These are phyloP conservation scores for Lactarius deliciosus DNA, from an alignment of 768 basidiomycete species.

Conservation along the genomic window DNA sequence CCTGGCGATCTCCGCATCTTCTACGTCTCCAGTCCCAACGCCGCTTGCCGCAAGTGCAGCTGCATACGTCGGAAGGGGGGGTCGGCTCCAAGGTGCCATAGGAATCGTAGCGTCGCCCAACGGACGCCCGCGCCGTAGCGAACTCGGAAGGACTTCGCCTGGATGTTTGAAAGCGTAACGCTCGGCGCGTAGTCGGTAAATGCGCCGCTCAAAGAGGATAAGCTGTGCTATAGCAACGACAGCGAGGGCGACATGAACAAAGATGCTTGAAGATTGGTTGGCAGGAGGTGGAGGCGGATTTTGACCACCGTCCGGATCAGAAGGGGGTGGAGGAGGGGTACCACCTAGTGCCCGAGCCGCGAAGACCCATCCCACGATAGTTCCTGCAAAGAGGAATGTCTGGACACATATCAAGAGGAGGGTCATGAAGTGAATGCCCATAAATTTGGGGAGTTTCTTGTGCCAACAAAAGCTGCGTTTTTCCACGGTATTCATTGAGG, in stretches of 20 bases:
- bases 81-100: constrained; percentile 66
- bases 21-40: constrained; percentile 71
- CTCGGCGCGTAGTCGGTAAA: constrained; percentile 68
- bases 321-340: constrained; percentile 2
- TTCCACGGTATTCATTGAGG: constrained; percentile 35
- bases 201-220: constrained; percentile 60
- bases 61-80: constrained; percentile 68
- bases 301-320: no score
- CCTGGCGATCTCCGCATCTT: constrained; percentile 64
- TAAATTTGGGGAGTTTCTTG: constrained; percentile 39
- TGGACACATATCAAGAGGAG: constrained; percentile 46
- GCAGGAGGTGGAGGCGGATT: constrained; percentile 4
- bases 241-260: constrained; percentile 63
- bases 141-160: constrained; percentile 43
- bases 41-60: constrained; percentile 68
- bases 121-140: constrained; percentile 19
- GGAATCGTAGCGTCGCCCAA: constrained; percentile 25
- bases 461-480: constrained; percentile 42
- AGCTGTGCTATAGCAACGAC: constrained; percentile 52
- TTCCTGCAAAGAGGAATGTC: constrained; percentile 41
- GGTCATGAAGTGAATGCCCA: constrained; percentile 49
- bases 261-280: constrained; percentile 39
- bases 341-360: constrained; percentile 33
- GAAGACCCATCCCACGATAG: constrained; percentile 58
- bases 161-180: constrained; percentile 59